Base-by-base conservation (phyloP, 2,329 filamentous ascomycete species). In the Incumbomyces delicatus region DNA sequence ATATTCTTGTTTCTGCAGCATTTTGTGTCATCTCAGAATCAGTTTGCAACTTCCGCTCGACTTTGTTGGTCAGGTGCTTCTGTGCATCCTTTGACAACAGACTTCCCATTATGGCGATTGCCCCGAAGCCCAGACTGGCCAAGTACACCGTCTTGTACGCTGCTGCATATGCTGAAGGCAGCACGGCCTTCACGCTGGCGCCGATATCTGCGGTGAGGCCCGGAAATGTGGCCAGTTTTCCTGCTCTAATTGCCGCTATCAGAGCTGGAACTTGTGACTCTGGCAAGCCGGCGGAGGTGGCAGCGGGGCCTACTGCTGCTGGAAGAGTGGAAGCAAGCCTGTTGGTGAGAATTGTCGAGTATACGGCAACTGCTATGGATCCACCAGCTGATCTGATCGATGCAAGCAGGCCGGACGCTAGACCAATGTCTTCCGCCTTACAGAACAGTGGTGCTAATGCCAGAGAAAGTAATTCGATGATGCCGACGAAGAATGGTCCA, bases 131-230 rank as follows among this genome's bases (percentile, higher is more conserved):
- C n/a, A 54, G 36, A 30, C 35, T 41, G 32, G 50, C 20, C 22
- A 57, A 32, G 49, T 46, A 74, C 2, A 75, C 70, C 2, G 65
- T 63, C 46, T 61, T 59, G 56, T 72, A 71, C 3, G 66, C 64
- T n/a, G 61, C 48, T 6, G 60, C 54, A 53, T 72, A 70, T 14
- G 68, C 67, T 11, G 57, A 58, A 50, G 66, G 62, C 12, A 66
- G 48, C 27, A 64, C 64, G 1, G 50, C 48, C 2, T 50, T 57
- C 0, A 69, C 65, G 0, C 63, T 64, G 2, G 47, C 57, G 14
- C 58, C 52, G 35, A 70, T 60, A 14, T 54, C 49, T 1, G 58
- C 42, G 4, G 57, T 66, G 17, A 69, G 22, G 2, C 60, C 62
- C 0, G 61, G 61, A 0, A 68, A 63, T 4, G 47, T 47, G 10